A percentile compares a stretch with the other conserved stretches of the same genome.
These are phyloP conservation scores for Pythium oligandrum DNA, from an alignment of 352 stramenopile genomes.

Conservation along the genomic window DNA sequence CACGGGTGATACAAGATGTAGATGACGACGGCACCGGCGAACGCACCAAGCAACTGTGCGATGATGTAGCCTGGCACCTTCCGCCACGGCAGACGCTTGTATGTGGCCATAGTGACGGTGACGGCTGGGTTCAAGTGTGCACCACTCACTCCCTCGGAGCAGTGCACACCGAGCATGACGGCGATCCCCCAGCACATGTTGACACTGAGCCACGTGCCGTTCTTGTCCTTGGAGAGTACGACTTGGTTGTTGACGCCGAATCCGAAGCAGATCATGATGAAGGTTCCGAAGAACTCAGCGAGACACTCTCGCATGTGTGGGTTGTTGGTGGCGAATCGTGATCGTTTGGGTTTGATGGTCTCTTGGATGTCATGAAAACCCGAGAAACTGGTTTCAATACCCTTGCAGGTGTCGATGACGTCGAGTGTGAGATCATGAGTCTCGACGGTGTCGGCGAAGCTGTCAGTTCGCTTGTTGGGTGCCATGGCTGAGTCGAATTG, in stretches of 20 bases:
- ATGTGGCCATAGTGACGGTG: slow-evolving; percentile 45
- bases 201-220: slow-evolving; percentile 63
- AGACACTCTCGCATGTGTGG: slow-evolving; percentile 53
- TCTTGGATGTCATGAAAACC: too few relatives aligned
- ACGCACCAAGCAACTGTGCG: slow-evolving; percentile 38
- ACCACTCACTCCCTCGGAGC: slow-evolving; percentile 43
- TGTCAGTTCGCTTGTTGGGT: too few relatives aligned
- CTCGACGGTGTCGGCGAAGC: too few relatives aligned
- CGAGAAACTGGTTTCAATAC: too few relatives aligned
- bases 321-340: slow-evolving; percentile 8
- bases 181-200: slow-evolving; percentile 75
- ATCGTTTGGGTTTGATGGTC: not conserved
- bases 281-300: slow-evolving; percentile 58
- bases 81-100: slow-evolving; percentile 42
- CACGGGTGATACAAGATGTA: slow-evolving; percentile 48
- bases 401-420: too few relatives aligned
- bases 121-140: slow-evolving; percentile 68
- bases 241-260: slow-evolving; percentile 62
- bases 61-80: slow-evolving; percentile 44
- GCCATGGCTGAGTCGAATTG: too few relatives aligned
- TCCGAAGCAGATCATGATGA: slow-evolving; percentile 65
- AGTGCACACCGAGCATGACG: slow-evolving; percentile 67
- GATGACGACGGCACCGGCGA: slow-evolving; percentile 34
- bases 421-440: too few relatives aligned
- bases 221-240: slow-evolving; percentile 37